Percentiles rank a stretch among this genome's conserved stretches.
These are phyloP conservation scores for Plantago coronopus DNA, from an alignment of 305 asterid genomes.

Conservation along the genomic window DNA sequence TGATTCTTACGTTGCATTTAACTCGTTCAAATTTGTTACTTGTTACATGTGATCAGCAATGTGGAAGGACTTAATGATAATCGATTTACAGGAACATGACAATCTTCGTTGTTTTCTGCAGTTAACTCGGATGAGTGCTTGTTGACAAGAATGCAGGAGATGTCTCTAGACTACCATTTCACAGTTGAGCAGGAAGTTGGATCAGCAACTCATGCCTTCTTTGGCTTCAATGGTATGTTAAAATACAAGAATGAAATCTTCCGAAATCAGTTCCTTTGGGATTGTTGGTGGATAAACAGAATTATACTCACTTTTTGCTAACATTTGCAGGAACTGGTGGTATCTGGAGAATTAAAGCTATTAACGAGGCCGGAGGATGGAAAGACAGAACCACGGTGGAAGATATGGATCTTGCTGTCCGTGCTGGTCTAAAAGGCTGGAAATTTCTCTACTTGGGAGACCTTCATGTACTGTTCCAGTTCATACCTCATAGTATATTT, in stretches of 20 bases:
- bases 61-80: too few relatives aligned
- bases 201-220: slow-evolving; percentile 74
- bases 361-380: slow-evolving; percentile 81
- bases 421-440: slow-evolving; percentile 84
- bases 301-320: not conserved
- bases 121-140: slow-evolving; percentile 64
- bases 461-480: slow-evolving; percentile 39
- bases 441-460: slow-evolving; percentile 64
- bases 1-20: too few relatives aligned
- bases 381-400: slow-evolving; percentile 71
- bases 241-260: not conserved
- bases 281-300: not conserved
- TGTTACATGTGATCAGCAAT: too few relatives aligned
- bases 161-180: slow-evolving; percentile 75
- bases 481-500: not conserved
- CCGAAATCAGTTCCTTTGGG: not conserved
- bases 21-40: too few relatives aligned
- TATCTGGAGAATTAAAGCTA: slow-evolving; percentile 64
- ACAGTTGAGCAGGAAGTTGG: slow-evolving; percentile 83
- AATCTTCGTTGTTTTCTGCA: slow-evolving; percentile 27
- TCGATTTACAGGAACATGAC: not conserved
- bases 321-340: slow-evolving; percentile 58
- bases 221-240: slow-evolving; percentile 62
- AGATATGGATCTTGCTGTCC: slow-evolving; percentile 77
- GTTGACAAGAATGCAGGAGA: slow-evolving; percentile 78